Evolutionary conservation across 202 grass and related monocot species (phyloP).

Genomic region (Saccharum hybrid): DNA sequence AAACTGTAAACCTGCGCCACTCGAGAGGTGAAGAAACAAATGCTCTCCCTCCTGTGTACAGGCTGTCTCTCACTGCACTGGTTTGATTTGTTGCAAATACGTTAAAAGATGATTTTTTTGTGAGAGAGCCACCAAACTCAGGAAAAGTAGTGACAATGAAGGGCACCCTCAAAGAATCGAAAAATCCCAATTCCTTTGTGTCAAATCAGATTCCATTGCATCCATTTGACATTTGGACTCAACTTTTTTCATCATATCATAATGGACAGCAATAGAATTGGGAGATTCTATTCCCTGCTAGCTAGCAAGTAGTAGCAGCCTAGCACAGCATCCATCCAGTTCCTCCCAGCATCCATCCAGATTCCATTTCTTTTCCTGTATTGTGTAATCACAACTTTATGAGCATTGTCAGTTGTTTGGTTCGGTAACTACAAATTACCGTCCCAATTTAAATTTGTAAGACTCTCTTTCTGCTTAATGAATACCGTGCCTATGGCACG

Average conservation of each 20-base stretch:
- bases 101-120: not conserved
- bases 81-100: too few relatives aligned
- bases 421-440: too few relatives aligned
- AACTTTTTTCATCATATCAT: not conserved
- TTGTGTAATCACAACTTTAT: too few relatives aligned
- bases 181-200: not conserved
- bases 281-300: constrained; percentile 20
- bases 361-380: too few relatives aligned
- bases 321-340: constrained; percentile 18
- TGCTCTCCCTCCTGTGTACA: not conserved
- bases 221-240: not conserved
- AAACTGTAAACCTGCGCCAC: not conserved
- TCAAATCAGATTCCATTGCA: not conserved
- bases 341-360: not conserved
- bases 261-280: not conserved
- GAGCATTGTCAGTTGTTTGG: too few relatives aligned
- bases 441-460: too few relatives aligned
- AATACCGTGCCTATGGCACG: too few relatives aligned
- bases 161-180: not conserved
- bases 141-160: not conserved
- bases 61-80: not conserved
- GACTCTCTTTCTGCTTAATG: too few relatives aligned
- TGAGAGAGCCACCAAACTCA: not conserved
- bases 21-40: not conserved
- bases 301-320: not conserved